These are phyloP conservation scores for Lactifluus piperatus DNA, from an alignment of 768 basidiomycete genomes.

Conservation along the genomic window DNA sequence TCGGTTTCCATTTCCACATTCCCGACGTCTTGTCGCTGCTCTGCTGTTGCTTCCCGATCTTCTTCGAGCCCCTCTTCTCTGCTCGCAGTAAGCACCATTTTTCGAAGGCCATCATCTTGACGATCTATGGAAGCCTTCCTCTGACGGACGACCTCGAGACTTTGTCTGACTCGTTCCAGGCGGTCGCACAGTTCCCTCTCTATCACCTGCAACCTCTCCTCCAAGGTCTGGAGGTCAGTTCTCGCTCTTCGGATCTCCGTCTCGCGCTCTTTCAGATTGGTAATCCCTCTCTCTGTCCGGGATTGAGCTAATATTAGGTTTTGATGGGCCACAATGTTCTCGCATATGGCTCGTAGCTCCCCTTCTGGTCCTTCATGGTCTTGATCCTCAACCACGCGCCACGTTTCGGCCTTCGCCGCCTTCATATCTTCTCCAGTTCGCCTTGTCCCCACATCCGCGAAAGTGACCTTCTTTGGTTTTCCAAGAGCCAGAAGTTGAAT, in stretches of 20 bases:
- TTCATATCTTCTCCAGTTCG: not conserved
- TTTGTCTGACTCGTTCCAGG: not conserved
- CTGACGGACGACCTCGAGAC: not conserved
- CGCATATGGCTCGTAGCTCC: not conserved
- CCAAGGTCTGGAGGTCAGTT: not conserved
- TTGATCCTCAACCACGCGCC: not conserved
- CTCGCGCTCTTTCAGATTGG: not conserved
- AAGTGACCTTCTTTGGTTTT: not conserved
- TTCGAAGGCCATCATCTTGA: not conserved
- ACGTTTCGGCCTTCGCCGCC: not conserved
- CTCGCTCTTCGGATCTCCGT: not conserved
- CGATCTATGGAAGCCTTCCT: not conserved
- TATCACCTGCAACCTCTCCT: not conserved
- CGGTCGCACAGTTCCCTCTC: not conserved
- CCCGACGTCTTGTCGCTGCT: not conserved
- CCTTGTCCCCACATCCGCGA: not conserved
- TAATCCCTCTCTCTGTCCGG: not conserved
- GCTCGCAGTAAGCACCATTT: not conserved
- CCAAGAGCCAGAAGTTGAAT: not conserved
- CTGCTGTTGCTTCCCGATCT: not conserved
- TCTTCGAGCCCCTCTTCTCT: not conserved
- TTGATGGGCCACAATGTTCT: not conserved
- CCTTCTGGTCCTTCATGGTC: not conserved
- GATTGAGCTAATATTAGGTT: not conserved
- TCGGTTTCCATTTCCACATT: not conserved